Conservation (phyloP, 139 green algal genomes). For the Micractinium sp. region DNA sequence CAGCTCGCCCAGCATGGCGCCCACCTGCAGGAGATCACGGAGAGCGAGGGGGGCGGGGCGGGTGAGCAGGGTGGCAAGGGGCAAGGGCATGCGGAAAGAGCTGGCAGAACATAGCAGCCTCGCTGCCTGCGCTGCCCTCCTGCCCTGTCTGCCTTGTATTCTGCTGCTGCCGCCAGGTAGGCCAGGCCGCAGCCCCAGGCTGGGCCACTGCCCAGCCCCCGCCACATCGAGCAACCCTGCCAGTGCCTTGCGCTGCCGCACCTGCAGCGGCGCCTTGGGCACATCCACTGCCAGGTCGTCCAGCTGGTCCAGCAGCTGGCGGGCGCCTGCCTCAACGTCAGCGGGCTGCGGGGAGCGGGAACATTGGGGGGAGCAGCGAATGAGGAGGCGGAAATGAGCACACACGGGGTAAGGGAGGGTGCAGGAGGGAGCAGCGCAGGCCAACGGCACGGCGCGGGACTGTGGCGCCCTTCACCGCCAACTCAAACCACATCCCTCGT, state of each 20-base stretch:
- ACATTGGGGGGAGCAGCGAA: neutral
- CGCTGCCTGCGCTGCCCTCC: neutral
- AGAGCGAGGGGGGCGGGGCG: neutral
- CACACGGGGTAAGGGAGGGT: neutral
- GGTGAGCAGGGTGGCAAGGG: neutral
- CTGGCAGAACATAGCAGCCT: neutral
- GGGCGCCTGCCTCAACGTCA: constrained; percentile 24
- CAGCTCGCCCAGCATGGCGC: constrained; percentile 42
- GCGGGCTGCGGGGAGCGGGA: neutral
- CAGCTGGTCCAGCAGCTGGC: constrained; percentile 38
- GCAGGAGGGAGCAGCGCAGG: neutral
- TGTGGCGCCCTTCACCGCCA: no score
- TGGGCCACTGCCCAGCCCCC: neutral
- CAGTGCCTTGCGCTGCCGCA: neutral
- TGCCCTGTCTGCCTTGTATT: neutral
- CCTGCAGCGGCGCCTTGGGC: constrained; percentile 47
- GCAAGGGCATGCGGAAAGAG: neutral
- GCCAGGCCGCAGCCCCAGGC: neutral
- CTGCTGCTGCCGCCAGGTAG: neutral
- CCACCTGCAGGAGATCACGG: constrained; percentile 28
- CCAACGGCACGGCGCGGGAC: neutral
- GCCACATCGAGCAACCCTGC: neutral
- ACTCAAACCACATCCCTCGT: no score
- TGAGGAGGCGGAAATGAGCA: neutral
- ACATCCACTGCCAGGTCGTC: constrained; percentile 50